Conservation (phyloP, 192 early-diverging fungal species). For the Bifiguratus adelaidae region DNA sequence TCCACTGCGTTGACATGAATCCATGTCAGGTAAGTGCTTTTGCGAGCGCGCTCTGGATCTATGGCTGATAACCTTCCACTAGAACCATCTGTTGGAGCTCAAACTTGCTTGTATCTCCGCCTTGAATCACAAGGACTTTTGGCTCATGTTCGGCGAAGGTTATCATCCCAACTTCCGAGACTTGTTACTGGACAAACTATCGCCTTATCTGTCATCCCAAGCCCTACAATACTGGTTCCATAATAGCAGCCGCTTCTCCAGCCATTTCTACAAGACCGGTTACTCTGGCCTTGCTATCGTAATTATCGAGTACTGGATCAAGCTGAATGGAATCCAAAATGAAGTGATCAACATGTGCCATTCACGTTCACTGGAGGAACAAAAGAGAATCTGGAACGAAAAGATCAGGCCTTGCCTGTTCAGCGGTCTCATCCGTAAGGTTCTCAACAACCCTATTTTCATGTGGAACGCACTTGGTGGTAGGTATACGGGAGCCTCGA, state of each 20-base stretch:
- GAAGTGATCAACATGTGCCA: slow-evolving; percentile 42
- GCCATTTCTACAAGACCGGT: slow-evolving; percentile 72
- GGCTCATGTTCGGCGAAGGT: slow-evolving; percentile 74
- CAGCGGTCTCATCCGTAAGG: slow-evolving; percentile 42
- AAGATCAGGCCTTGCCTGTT: slow-evolving; percentile 57
- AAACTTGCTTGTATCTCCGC: slow-evolving; percentile 60
- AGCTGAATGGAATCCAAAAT: slow-evolving; percentile 40
- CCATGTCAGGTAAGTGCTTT: slow-evolving; percentile 57
- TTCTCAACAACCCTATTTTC: slow-evolving; percentile 69
- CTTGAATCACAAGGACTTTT: slow-evolving; percentile 55
- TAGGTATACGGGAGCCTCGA: background rate
- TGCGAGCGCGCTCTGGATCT: background rate
- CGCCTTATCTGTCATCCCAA: slow-evolving; percentile 53
- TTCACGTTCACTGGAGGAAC: slow-evolving; percentile 43
- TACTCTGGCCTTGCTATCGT: slow-evolving; percentile 71
- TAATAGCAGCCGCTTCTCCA: slow-evolving; percentile 42
- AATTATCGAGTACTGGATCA: slow-evolving; percentile 49
- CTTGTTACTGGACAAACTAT: slow-evolving; percentile 54
- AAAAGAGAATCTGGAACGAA: slow-evolving; percentile 50
- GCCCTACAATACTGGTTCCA: slow-evolving; percentile 76
- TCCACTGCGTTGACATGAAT: slow-evolving; percentile 82
- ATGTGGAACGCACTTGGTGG: slow-evolving; percentile 75
- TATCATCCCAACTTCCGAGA: slow-evolving; percentile 42
- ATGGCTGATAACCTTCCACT: background rate
- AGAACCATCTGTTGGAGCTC: slow-evolving; percentile 78